Evolutionary conservation across 495 filamentous ascomycete genomes (phyloP).

Genomic region (Aspergillus ellipticus): DNA sequence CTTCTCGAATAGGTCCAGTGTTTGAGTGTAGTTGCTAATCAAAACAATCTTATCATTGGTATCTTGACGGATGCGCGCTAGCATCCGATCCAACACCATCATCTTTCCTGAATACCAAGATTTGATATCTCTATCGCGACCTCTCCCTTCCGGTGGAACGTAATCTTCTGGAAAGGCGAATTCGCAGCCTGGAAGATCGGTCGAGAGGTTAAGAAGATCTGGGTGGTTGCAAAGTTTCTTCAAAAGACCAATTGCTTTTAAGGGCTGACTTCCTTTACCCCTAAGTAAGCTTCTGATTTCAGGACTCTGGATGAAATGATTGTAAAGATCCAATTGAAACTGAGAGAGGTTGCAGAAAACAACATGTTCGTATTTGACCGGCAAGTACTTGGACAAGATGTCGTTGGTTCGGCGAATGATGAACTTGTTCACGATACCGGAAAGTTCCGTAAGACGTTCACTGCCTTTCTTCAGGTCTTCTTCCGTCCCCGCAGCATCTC

Average conservation of each 20-base stretch:
- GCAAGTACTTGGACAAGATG: constrained; percentile 95
- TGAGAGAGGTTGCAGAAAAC: constrained; percentile 97
- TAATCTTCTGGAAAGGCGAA: constrained; percentile 82
- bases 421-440: constrained; percentile 90
- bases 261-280: constrained; percentile 92
- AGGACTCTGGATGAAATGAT: constrained; percentile 92
- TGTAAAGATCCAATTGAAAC: constrained; percentile 91
- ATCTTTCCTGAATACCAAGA: constrained; percentile 98
- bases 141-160: constrained; percentile 78
- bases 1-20: constrained; percentile 89
- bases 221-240: constrained; percentile 99
- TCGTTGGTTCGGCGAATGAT: constrained; percentile 99
- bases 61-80: constrained; percentile 90
- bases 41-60: constrained; percentile 99
- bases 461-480: constrained; percentile 80
- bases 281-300: constrained; percentile 89
- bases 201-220: constrained; percentile 79
- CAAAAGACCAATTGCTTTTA: constrained; percentile 92
- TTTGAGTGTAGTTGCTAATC: constrained; percentile 97
- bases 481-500: constrained; percentile 87
- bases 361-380: constrained; percentile 98
- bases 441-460: constrained; percentile 75
- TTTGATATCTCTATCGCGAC: constrained; percentile 88
- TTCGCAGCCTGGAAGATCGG: constrained; percentile 86
- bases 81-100: constrained; percentile 97